Evolutionary conservation across 768 basidiomycete genomes (phyloP).

Genomic region (Crepidotus variabilis): DNA sequence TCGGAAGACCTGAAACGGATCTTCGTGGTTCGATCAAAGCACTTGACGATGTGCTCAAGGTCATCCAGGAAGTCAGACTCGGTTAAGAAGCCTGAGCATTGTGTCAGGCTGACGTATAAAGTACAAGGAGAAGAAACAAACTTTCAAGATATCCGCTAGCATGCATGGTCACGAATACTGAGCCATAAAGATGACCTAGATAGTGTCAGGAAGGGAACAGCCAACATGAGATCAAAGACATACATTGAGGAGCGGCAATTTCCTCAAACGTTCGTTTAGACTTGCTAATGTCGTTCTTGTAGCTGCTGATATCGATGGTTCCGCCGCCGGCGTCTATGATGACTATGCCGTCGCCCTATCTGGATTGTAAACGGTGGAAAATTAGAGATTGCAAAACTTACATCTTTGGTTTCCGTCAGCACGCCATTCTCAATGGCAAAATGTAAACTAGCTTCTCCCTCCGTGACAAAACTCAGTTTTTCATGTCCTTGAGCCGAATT

Average conservation of each 20-base stretch:
- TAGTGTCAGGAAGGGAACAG: neutral
- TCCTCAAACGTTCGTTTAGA: slow-evolving; percentile 37
- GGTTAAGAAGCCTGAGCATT: slow-evolving; percentile 29
- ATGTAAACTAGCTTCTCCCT: slow-evolving; percentile 53
- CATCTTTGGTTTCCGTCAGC: slow-evolving; percentile 14
- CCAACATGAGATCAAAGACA: neutral
- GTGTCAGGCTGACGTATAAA: neutral
- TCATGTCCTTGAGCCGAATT: slow-evolving; percentile 27
- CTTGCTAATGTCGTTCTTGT: slow-evolving; percentile 9
- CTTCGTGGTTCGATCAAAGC: slow-evolving; percentile 48
- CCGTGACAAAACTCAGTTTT: slow-evolving; percentile 43
- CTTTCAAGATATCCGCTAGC: slow-evolving; percentile 35
- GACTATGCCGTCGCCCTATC: slow-evolving; percentile 41
- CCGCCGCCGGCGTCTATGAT: slow-evolving; percentile 64
- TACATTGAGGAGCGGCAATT: slow-evolving; percentile 41
- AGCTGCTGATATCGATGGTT: slow-evolving; percentile 57
- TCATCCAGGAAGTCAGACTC: slow-evolving; percentile 40
- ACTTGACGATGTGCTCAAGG: slow-evolving; percentile 33
- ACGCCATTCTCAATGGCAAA: slow-evolving; percentile 35
- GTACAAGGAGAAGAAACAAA: slow-evolving; percentile 14
- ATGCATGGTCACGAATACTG: slow-evolving; percentile 45
- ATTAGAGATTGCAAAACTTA: slow-evolving; percentile 5
- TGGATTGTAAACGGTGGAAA: neutral
- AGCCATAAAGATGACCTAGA: slow-evolving; percentile 46
- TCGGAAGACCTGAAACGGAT: slow-evolving; percentile 34